Evolutionary conservation across 495 filamentous ascomycete genomes (phyloP), one percentile per base, ranked within the genome.

Genomic region (Daldinia concentrica): DNA sequence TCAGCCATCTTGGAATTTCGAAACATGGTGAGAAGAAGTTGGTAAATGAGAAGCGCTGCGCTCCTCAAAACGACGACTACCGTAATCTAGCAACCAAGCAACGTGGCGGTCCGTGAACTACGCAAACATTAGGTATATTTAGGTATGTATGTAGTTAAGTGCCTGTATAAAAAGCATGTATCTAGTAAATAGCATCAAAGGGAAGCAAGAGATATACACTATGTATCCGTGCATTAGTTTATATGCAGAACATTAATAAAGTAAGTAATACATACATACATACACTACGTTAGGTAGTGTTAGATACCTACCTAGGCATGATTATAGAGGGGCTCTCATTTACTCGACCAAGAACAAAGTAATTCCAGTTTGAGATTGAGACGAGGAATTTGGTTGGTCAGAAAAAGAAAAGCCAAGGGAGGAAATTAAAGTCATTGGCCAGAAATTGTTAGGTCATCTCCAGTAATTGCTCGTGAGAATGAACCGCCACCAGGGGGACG

Each of bases 241-340:
- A 3, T 36, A 36, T 36, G 34, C 34, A 36, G 34, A 36, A 36
- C 34, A 36, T 36, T 36, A 36, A 36, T 36, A 36, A 36, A 36
- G 32, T 36, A 36, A 36, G 32, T 36, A 1, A 14, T 36, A 41
- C 12, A 2, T 39, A 15, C 36, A n/a, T n/a, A n/a, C n/a, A n/a
- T n/a, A n/a, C n/a, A n/a, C n/a, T n/a, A n/a, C n/a, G n/a, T n/a
- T n/a, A 37, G 4, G 37, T 39, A 39, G 15, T 36, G 34, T 12
- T 37, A n/a, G 37, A 17, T 45, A 45, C 41, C 3, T 43, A 51
- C 3, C n/a, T 39, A 62, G 63, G 71, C 66, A 69, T 69, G 58
- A 69, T 69, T 7, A 55, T 64, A 52, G 41, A 52, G 70, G 64
- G 51, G 43, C 62, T 69, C 62, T 69, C 62, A 63, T 69, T 69